These are phyloP conservation scores for Asterochloris erici DNA, from an alignment of 139 green algal genomes.

Conservation along the genomic window DNA sequence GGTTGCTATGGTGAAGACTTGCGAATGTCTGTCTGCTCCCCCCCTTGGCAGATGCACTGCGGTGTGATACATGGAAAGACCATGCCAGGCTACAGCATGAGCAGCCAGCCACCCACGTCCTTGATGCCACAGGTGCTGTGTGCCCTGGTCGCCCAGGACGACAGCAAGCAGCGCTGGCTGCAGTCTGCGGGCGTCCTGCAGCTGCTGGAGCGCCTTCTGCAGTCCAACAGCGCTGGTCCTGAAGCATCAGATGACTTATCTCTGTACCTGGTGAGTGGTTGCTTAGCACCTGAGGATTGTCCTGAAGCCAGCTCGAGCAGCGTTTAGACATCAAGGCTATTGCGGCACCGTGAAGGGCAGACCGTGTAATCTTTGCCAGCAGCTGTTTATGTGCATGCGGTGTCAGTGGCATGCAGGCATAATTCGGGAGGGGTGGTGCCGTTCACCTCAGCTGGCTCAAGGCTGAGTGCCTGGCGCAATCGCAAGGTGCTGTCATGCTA, in stretches of 20 bases:
- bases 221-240: slow-evolving; percentile 11
- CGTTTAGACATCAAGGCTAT: too few species aligned
- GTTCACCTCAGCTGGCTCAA: too few species aligned
- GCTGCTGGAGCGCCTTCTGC: slow-evolving; percentile 56
- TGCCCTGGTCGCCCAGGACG: slow-evolving; percentile 50
- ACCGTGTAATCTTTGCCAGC: too few species aligned
- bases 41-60: too few species aligned
- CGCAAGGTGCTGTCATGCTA: neutral
- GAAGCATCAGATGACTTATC: neutral
- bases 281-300: neutral
- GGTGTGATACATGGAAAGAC: too few species aligned
- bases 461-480: neutral
- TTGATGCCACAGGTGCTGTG: slow-evolving; percentile 46
- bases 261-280: neutral
- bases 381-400: too few species aligned
- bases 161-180: slow-evolving; percentile 59
- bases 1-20: too few species aligned
- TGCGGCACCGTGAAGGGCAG: neutral
- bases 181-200: slow-evolving; percentile 50
- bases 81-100: too few species aligned
- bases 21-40: too few species aligned
- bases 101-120: too few species aligned
- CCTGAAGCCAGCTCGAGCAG: slow-evolving; percentile 5
- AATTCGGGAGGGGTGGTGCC: too few species aligned
- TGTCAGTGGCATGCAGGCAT: too few species aligned